Base-by-base conservation (phyloP, 352 stramenopile species). In the Pythium dissotocum region DNA sequence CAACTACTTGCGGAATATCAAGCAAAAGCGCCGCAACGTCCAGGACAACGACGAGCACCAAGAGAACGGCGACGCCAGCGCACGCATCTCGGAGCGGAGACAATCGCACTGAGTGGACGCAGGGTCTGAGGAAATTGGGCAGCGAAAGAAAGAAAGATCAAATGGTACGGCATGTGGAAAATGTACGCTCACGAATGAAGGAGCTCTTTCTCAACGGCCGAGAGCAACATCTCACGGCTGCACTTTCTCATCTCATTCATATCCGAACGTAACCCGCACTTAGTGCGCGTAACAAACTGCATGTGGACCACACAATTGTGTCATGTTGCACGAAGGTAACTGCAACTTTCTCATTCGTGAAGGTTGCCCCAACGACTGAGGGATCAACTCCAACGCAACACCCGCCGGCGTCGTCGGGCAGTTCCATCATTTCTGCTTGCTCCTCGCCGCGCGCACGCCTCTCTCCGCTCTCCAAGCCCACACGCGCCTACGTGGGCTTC, bases 1-100 rank as follows among this genome's bases (percentile, higher is more conserved):
- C 35, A 95, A 95, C 70, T 94, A 96, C 64, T 67, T 96, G 59
- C 78, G 83, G 54, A 83, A 79, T 51, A 94, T 95, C 67, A 91
- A 91, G 72, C 78, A 91, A 67, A 80, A 92, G 62, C 79, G 84
- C 58, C 61, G 76, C 44, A 73, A 83, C 71, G 58, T 70, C 77
- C 63, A 80, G 21, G 51, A 80, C 49, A 68, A 67, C 18, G 61
- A 63, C 32, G 76, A 80, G 14, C 52, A 58, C 12, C 67, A 66
- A 71, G 61, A 40, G 66, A 48, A 24, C 18, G 8, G 46, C 46
- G 46, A 53, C 21, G 42, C 42, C 8, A 32, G 36, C 36, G 49
- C 24, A 32, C 67, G 65, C 33, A 89, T 93, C 52, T 75, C 74
- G 36, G 63, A 74, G 7, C 72, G 85, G 65, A 86, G 85, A 82